Conservation (phyloP, 768 basidiomycete genomes). For the Neoboletus subvelutipes region DNA sequence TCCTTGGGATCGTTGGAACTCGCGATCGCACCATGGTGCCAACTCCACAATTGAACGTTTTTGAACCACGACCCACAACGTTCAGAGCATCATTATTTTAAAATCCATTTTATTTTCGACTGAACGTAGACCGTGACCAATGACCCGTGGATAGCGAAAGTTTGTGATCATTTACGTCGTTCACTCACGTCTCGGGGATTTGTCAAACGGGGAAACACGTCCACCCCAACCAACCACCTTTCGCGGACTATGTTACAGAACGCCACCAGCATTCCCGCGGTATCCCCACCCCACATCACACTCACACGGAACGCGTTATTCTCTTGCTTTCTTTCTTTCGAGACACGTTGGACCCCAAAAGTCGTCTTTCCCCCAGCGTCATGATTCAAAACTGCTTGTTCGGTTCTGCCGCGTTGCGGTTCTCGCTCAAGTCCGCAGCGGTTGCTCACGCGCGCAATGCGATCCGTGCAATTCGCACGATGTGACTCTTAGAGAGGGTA, state of each 20-base stretch:
- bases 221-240: too few species aligned
- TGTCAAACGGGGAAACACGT: too few species aligned
- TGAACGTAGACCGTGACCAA: not conserved
- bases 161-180: too few species aligned
- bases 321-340: not conserved
- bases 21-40: not conserved
- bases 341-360: not conserved
- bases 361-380: too few species aligned
- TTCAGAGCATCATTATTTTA: not conserved
- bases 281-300: not conserved
- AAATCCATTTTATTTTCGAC: not conserved
- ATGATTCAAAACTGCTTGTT: too few species aligned
- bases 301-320: conserved; percentile 3
- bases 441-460: not conserved
- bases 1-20: not conserved
- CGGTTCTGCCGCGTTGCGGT: too few species aligned
- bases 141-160: not conserved
- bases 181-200: too few species aligned
- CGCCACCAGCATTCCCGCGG: not conserved
- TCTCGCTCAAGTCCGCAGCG: too few species aligned
- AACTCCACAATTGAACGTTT: not conserved
- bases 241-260: too few species aligned
- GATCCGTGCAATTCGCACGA: not conserved
- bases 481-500: not conserved
- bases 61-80: not conserved